phyloP scores from a whole-genome alignment of 2,329 filamentous ascomycete genomes.

The Aspergillus versicolor region DNA sequence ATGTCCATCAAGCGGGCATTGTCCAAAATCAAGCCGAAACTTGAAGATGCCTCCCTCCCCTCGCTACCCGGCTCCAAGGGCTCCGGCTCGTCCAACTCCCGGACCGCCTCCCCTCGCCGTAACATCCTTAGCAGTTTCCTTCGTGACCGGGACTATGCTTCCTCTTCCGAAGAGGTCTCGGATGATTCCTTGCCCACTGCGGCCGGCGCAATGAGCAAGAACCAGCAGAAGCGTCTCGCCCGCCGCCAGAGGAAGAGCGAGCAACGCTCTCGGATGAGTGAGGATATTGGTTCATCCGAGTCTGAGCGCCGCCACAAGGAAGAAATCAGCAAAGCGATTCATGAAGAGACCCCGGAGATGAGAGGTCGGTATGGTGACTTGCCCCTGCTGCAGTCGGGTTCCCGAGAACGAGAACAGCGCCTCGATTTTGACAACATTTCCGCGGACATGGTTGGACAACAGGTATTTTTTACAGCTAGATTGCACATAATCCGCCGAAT shows the following conservation, averaged over 20 bases:
- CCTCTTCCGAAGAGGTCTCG: constrained; percentile 44
- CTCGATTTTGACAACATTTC: constrained; percentile 54
- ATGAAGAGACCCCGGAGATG: constrained; percentile 59
- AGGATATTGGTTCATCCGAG: constrained; percentile 42
- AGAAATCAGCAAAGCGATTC: constrained; percentile 46
- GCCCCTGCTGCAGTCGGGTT: constrained; percentile 58
- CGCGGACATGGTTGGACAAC: constrained; percentile 54
- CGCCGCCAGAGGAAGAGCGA: constrained; percentile 41
- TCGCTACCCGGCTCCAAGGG: constrained; percentile 14
- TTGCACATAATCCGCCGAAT: constrained; percentile 78
- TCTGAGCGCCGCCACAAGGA: constrained; percentile 43
- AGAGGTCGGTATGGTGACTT: constrained; percentile 58
- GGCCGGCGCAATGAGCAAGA: constrained; percentile 38
- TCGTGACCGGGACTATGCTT: constrained; percentile 41
- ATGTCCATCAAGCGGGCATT: constrained; percentile 51
- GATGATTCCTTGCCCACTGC: constrained; percentile 37
- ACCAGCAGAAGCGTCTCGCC: constrained; percentile 45
- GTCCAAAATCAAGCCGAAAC: constrained; percentile 38
- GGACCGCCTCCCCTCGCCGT: constrained; percentile 36
- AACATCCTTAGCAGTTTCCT: constrained; percentile 43
- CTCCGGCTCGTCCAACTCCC: constrained; percentile 10
- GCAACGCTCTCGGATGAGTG: constrained; percentile 42
- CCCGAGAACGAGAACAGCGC: constrained; percentile 49
- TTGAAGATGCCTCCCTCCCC: constrained; percentile 24
- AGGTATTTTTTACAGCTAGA: constrained; percentile 67